Conservation (phyloP, 1,284 basidiomycete species). For the Calocybe gambosa region DNA sequence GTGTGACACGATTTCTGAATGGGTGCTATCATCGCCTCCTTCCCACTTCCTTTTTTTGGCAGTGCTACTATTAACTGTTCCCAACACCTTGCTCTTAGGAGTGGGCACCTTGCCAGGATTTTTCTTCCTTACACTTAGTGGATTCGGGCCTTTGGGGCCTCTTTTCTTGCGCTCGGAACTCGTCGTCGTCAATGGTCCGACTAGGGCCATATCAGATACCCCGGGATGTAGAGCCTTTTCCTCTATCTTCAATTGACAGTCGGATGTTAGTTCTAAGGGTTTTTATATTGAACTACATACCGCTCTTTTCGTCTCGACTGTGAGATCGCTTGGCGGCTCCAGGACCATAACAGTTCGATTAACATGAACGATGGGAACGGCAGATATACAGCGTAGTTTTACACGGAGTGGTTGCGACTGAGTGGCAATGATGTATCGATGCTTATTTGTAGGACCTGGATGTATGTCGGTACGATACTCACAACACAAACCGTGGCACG, state of each 20-base stretch:
- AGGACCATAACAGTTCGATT: slow-evolving; percentile 88
- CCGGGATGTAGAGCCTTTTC: slow-evolving; percentile 44
- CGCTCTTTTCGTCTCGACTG: slow-evolving; percentile 59
- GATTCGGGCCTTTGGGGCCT: slow-evolving; percentile 85
- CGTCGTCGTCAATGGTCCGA: slow-evolving; percentile 26
- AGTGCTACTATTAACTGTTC: neutral
- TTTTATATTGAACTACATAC: slow-evolving; percentile 32
- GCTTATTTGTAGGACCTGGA: slow-evolving; percentile 80
- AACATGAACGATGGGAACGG: slow-evolving; percentile 82
- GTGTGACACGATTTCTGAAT: neutral
- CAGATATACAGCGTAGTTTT: slow-evolving; percentile 66
- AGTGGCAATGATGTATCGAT: slow-evolving; percentile 83
- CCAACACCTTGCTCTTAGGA: slow-evolving; percentile 14
- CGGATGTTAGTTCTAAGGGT: neutral
- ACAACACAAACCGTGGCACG: slow-evolving; percentile 22
- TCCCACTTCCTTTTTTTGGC: slow-evolving; percentile 25
- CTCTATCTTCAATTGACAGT: slow-evolving; percentile 40
- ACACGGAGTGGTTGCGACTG: slow-evolving; percentile 67
- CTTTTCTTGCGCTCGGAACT: slow-evolving; percentile 51
- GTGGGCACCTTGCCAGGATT: slow-evolving; percentile 23
- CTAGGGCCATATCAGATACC: slow-evolving; percentile 38
- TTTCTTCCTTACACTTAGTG: slow-evolving; percentile 90
- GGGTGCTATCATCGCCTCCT: neutral
- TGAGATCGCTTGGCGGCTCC: slow-evolving; percentile 78
- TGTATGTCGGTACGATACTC: neutral